These are phyloP conservation scores for Monilinia polystroma DNA, from an alignment of 2,329 filamentous ascomycete genomes.

Conservation along the genomic window DNA sequence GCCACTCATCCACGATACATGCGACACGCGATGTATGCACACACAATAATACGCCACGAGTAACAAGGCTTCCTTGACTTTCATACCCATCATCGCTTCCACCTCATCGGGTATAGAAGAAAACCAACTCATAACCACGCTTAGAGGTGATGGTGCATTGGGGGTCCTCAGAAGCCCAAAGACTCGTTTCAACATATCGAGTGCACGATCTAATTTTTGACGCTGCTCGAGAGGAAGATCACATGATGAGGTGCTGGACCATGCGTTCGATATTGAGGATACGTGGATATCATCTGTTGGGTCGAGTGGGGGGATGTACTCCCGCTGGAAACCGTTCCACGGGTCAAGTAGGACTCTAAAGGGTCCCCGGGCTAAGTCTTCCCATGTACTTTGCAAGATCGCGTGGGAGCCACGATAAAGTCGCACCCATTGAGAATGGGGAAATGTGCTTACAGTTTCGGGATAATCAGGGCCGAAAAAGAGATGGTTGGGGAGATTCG, in stretches of 20 bases:
- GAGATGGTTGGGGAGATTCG: conserved; percentile 31
- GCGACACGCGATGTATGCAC: conserved; percentile 41
- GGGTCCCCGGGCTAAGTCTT: conserved; percentile 31
- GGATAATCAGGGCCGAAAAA: conserved; percentile 41
- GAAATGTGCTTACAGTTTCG: conserved; percentile 15
- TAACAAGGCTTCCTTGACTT: conserved; percentile 42
- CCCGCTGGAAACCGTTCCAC: conserved; percentile 30
- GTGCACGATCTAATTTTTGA: conserved; percentile 24
- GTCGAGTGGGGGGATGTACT: conserved; percentile 26
- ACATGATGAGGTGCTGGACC: conserved; percentile 22
- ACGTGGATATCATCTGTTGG: conserved; percentile 29
- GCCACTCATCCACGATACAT: conserved; percentile 47
- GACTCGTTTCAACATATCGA: conserved; percentile 26
- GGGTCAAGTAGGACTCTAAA: conserved; percentile 32
- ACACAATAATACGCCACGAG: conserved; percentile 44
- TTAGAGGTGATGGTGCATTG: conserved; percentile 30
- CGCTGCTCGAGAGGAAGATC: conserved; percentile 4
- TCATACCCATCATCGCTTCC: conserved; percentile 40
- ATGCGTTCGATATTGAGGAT: conserved; percentile 27
- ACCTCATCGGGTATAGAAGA: conserved; percentile 39
- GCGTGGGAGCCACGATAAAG: conserved; percentile 39
- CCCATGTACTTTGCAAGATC: conserved; percentile 31
- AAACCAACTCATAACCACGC: conserved; percentile 43
- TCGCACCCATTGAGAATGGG: conserved; percentile 38
- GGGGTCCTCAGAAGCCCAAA: conserved; percentile 33